These are phyloP conservation scores for Houttuynia cordata DNA, from an alignment of 164 flowering plant genomes.

Conservation along the genomic window DNA sequence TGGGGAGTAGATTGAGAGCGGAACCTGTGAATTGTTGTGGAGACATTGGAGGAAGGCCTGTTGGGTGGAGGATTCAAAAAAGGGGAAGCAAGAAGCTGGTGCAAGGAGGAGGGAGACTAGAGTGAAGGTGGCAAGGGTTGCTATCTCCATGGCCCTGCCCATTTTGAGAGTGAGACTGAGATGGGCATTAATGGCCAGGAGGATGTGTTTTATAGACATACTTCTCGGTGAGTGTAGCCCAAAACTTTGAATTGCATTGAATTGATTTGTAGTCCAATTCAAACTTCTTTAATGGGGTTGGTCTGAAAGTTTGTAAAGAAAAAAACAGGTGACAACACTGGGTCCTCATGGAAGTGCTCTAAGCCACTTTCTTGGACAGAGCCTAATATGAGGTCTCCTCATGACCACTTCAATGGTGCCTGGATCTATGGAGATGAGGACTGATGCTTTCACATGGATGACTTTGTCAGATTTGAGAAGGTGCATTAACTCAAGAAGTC, in stretches of 20 bases:
- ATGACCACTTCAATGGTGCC: background rate
- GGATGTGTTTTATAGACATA: background rate
- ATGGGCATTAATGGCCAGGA: background rate
- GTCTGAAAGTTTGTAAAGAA: too few species aligned
- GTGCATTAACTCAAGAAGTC: too few species aligned
- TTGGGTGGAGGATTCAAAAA: background rate
- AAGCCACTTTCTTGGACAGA: background rate
- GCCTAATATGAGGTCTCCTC: background rate
- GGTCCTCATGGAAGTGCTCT: background rate
- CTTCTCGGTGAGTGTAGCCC: background rate
- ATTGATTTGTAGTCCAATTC: background rate
- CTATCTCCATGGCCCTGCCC: background rate
- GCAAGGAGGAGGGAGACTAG: background rate
- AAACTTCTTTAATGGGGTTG: too few species aligned
- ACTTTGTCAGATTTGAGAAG: too few species aligned
- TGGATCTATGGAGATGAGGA: background rate
- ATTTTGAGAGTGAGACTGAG: too few species aligned
- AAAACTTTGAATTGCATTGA: background rate
- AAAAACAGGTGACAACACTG: too few species aligned
- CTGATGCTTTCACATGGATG: background rate
- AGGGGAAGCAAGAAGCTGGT: background rate
- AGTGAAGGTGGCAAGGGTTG: background rate
- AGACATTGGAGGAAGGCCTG: slow-evolving; percentile 1
- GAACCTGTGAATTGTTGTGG: background rate
- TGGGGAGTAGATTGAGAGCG: background rate